Evolutionary conservation across 306 rosid species (phyloP).

Genomic region (Pyrus betulifolia): DNA sequence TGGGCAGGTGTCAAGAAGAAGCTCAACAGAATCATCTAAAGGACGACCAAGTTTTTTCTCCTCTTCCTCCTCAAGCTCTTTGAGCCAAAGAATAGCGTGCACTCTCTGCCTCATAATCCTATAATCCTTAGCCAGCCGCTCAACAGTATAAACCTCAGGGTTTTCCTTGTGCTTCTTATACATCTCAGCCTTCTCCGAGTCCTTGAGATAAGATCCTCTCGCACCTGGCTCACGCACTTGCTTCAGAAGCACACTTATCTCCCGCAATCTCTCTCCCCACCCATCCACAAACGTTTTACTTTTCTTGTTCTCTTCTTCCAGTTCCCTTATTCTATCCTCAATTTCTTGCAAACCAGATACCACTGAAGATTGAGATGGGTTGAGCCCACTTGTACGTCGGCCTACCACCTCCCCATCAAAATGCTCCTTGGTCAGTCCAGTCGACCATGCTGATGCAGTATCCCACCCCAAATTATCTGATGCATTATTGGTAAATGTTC

Average conservation of each 20-base stretch:
- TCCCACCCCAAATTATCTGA: neutral
- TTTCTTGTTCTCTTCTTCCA: conserved; percentile 44
- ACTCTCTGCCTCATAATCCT: conserved; percentile 96
- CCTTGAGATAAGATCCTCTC: conserved; percentile 81
- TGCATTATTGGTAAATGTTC: neutral
- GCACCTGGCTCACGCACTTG: conserved; percentile 87
- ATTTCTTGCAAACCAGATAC: conserved; percentile 39
- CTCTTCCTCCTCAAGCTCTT: conserved; percentile 77
- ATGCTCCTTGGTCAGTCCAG: conserved; percentile 65
- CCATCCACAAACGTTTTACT: conserved; percentile 45
- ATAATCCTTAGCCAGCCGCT: conserved; percentile 78
- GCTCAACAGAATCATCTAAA: conserved; percentile 84
- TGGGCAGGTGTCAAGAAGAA: conserved; percentile 70
- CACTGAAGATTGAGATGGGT: conserved; percentile 11
- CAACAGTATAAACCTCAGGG: conserved; percentile 67
- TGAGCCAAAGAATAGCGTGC: conserved; percentile 91
- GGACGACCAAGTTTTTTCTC: conserved; percentile 78
- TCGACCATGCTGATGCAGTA: conserved; percentile 41
- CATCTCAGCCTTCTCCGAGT: conserved; percentile 81
- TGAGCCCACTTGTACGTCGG: conserved; percentile 4
- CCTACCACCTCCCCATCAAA: conserved; percentile 62
- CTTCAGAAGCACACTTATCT: conserved; percentile 44
- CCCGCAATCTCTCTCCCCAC: conserved; percentile 49
- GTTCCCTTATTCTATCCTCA: conserved; percentile 47
- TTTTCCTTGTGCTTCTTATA: conserved; percentile 64